Base-by-base conservation (phyloP, 768 basidiomycete genomes). In the Suillus hirtellus region DNA sequence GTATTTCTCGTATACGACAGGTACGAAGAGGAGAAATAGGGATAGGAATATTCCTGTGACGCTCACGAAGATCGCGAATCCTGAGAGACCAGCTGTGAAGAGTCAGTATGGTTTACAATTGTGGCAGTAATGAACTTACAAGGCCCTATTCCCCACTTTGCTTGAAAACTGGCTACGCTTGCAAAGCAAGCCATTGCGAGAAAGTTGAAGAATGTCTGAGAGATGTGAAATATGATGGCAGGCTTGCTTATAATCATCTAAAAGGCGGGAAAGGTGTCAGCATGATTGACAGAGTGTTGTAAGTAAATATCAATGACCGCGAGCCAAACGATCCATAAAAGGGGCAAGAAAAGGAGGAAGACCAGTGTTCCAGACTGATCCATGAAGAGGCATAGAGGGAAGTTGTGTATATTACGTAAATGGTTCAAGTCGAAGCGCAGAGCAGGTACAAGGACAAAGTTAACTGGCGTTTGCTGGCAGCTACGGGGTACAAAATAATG, bases 171-270 rank as follows among this genome's bases (percentile, higher is more conserved):
- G 0, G 95, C 95, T 4, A 95, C 91, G 68, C 90, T 89, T 9
- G 92, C 96, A 69, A 93, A 95, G 72, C 93, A 96, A 54, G 89
- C 90, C 86, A 96, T 90, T 14, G 93, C 86, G 53, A 98, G 83
- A 72, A 98, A 97, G 74, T 90, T 89, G 86, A 96, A 95, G 82
- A 98, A 95, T 60, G 87, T 83, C 79, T 96, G 91, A 3, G 85
- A 87, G 37, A 84, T 74, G 73, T 91, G 87, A 72, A 88, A 87
- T 61, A 93, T 81, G 71, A 94, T 90, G 65, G 87, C 81, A 8
- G 90, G 88, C 79, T 93, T 93, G 27, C 91, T 89, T 53, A 94
- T 86, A 68, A 94, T 93, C 90, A 93, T 92, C 93, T 94, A 68
- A 21, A 68, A 62, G 62, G 21, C 27, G 38, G 19, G 67, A 55